These are phyloP conservation scores for Adansonia grandidieri DNA, from an alignment of 441 rosid species.

Conservation along the genomic window DNA sequence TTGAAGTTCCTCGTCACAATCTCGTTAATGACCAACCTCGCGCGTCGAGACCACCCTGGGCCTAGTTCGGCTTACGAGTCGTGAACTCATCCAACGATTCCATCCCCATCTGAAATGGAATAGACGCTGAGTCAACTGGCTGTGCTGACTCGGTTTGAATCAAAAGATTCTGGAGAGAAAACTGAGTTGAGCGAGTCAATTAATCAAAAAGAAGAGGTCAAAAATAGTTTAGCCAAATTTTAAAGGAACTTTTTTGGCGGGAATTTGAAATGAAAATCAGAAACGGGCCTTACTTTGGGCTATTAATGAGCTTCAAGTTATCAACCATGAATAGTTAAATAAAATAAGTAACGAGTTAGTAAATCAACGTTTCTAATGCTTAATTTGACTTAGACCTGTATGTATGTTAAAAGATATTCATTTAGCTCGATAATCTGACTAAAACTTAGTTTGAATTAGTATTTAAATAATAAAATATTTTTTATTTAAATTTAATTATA, in stretches of 20 bases:
- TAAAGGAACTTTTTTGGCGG: conserved; percentile 35
- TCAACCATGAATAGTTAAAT: background rate
- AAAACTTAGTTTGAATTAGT: too few species aligned
- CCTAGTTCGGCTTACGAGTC: conserved; percentile 40
- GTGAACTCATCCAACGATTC: conserved; percentile 45
- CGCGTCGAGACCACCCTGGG: conserved; percentile 40
- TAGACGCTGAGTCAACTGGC: conserved; percentile 31
- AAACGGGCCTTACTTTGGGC: conserved; percentile 1
- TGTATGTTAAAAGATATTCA: too few species aligned
- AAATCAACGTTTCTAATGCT: background rate
- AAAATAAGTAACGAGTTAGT: too few species aligned
- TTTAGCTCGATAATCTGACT: too few species aligned
- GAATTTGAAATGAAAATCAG: conserved; percentile 33
- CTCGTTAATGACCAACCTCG: conserved; percentile 89
- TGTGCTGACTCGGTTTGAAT: background rate
- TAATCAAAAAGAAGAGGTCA: background rate
- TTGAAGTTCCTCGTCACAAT: conserved; percentile 92
- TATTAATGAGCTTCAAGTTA: background rate
- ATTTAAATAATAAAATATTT: too few species aligned
- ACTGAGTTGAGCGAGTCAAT: too few species aligned
- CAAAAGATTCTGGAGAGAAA: background rate
- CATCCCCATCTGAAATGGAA: conserved; percentile 23
- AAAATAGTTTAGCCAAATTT: background rate
- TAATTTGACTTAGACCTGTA: too few species aligned
- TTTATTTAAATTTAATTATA: too few species aligned